phyloP scores from a whole-genome alignment of 2,329 filamentous ascomycete species.

The Leptographium wingfieldii region DNA sequence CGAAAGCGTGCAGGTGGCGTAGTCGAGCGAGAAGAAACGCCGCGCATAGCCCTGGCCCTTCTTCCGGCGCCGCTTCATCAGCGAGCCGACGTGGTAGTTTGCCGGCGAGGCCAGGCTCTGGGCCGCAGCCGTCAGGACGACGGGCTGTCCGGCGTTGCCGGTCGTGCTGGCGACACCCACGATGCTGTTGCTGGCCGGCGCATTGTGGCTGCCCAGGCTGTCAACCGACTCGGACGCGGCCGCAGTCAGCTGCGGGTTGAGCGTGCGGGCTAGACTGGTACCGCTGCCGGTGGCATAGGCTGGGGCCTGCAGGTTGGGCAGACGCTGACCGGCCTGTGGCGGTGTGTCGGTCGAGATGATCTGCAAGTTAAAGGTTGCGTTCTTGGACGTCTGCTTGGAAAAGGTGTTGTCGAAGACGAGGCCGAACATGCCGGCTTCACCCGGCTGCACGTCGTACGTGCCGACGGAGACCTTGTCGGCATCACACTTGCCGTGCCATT shows the following conservation, averaged over 20 bases:
- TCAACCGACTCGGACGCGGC: conserved; percentile 42
- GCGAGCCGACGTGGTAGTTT: conserved; percentile 67
- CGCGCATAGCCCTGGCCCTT: conserved; percentile 86
- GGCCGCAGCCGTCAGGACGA: background rate
- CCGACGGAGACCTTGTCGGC: conserved; percentile 91
- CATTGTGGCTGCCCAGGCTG: conserved; percentile 43
- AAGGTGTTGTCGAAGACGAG: conserved; percentile 98
- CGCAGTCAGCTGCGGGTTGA: conserved; percentile 20
- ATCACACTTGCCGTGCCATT: conserved; percentile 92
- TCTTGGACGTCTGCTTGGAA: conserved; percentile 89
- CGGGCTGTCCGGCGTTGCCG: background rate
- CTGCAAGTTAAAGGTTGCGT: conserved; percentile 83
- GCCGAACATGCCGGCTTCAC: conserved; percentile 85
- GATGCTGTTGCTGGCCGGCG: conserved; percentile 25
- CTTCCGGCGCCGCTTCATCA: conserved; percentile 86
- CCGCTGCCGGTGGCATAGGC: conserved; percentile 27
- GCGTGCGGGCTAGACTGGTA: conserved; percentile 40
- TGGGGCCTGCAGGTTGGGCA: conserved; percentile 41
- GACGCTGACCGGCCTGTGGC: conserved; percentile 60
- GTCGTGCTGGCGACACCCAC: background rate
- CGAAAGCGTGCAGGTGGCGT: conserved; percentile 82
- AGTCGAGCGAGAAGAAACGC: conserved; percentile 92
- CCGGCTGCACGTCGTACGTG: conserved; percentile 62
- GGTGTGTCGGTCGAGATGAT: conserved; percentile 79
- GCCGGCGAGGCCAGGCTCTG: conserved; percentile 18